Conservation (phyloP, 2,329 filamentous ascomycete species). For the Coniochaeta ligniaria region DNA sequence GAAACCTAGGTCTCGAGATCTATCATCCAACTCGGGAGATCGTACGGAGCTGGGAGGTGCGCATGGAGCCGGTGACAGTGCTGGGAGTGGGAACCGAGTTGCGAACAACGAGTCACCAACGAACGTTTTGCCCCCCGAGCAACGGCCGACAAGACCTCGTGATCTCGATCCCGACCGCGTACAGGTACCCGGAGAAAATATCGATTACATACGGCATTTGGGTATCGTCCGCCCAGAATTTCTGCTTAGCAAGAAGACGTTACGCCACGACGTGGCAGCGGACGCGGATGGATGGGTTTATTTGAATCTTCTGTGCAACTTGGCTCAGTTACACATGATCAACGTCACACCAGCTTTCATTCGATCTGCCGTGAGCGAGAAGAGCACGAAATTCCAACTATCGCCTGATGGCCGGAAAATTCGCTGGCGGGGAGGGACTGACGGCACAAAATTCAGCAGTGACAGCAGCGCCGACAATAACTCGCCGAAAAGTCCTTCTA, state of each 20-base stretch:
- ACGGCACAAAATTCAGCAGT: slow-evolving; percentile 59
- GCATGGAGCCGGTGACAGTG: slow-evolving; percentile 20
- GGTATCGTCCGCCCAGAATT: slow-evolving; percentile 57
- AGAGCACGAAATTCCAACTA: slow-evolving; percentile 69
- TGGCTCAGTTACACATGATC: slow-evolving; percentile 79
- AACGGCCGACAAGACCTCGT: slow-evolving; percentile 67
- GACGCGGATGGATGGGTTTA: slow-evolving; percentile 75
- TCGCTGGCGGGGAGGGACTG: slow-evolving; percentile 65
- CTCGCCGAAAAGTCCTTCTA: slow-evolving; percentile 39
- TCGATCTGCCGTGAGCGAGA: slow-evolving; percentile 60
- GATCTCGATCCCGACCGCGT: slow-evolving; percentile 74
- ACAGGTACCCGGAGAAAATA: slow-evolving; percentile 69
- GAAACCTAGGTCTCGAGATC: slow-evolving; percentile 32
- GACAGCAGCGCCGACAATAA: slow-evolving; percentile 46
- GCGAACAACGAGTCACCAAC: slow-evolving; percentile 33
- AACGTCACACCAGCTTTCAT: slow-evolving; percentile 77
- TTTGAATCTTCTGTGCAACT: slow-evolving; percentile 69
- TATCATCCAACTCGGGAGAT: slow-evolving; percentile 41
- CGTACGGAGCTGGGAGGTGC: slow-evolving; percentile 32
- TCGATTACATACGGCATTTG: slow-evolving; percentile 71
- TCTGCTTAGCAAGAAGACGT: slow-evolving; percentile 31
- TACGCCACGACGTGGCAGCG: slow-evolving; percentile 40
- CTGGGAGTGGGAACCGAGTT: slow-evolving; percentile 16
- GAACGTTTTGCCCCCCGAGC: slow-evolving; percentile 39
- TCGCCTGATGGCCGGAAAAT: slow-evolving; percentile 73